Evolutionary conservation across 2,329 filamentous ascomycete species (phyloP).

Genomic region (Neofusicoccum laricinum): DNA sequence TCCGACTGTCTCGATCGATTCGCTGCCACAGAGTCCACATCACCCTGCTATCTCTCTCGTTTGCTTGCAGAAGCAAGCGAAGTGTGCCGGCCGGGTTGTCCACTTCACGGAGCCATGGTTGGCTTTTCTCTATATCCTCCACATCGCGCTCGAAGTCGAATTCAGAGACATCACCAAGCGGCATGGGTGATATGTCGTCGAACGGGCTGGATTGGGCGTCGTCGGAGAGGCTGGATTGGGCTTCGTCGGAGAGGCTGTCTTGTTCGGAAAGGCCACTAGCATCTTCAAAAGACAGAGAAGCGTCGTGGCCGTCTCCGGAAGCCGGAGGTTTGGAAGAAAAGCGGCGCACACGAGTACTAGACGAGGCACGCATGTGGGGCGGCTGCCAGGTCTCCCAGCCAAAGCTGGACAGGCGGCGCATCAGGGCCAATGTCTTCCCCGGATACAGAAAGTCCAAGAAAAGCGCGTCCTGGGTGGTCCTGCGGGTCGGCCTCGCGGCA

Average conservation of each 20-base stretch:
- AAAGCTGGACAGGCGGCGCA: conserved; percentile 28
- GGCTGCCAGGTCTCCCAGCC: conserved; percentile 20
- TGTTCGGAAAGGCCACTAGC: too few species aligned
- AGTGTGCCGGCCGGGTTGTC: conserved; percentile 7
- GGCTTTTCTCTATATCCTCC: not conserved
- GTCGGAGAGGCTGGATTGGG: not conserved
- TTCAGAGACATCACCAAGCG: not conserved
- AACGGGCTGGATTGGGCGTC: not conserved
- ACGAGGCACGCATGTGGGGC: not conserved
- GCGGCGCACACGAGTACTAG: conserved; percentile 18
- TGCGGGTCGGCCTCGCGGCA: conserved; percentile 5
- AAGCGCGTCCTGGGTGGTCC: not conserved
- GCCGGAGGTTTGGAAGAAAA: conserved; percentile 24
- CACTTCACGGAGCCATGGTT: not conserved
- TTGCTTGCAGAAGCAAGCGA: conserved; percentile 23
- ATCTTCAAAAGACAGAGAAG: not conserved
- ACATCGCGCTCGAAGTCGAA: not conserved
- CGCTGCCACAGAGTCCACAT: conserved; percentile 22
- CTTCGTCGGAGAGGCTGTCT: not conserved
- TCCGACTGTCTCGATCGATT: conserved; percentile 7
- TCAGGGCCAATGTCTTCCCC: conserved; percentile 40
- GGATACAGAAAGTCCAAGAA: conserved; percentile 50
- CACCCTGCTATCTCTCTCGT: conserved; percentile 20
- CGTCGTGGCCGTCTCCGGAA: not conserved
- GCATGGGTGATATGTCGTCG: not conserved